phyloP scores from a whole-genome alignment of 2,329 filamentous ascomycete genomes.

The Arthrobotrys pseudoclavata region DNA sequence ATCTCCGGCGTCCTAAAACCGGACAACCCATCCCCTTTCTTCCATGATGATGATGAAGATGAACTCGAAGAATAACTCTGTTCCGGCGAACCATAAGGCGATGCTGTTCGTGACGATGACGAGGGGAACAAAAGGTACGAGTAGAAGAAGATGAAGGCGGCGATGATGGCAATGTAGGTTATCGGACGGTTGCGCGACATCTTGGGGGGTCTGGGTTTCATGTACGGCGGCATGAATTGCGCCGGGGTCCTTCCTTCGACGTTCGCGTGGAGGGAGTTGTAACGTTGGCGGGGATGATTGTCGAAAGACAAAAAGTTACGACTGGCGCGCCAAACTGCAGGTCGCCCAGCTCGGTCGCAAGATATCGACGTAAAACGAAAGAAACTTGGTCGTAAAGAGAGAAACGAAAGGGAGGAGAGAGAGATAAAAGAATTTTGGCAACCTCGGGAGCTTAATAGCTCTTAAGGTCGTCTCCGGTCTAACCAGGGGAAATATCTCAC shows the following conservation, averaged over 20 bases:
- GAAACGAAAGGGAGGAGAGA: neutral
- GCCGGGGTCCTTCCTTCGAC: too few relatives aligned
- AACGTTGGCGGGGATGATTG: too few relatives aligned
- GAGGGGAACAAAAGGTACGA: conserved; percentile 66
- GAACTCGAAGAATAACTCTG: conserved; percentile 66
- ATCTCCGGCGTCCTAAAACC: conserved; percentile 67
- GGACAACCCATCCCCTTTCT: conserved; percentile 41
- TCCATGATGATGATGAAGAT: conserved; percentile 26
- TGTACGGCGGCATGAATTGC: too few relatives aligned
- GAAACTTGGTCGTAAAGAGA: neutral
- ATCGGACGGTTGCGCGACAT: conserved; percentile 61
- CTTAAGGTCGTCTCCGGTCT: too few relatives aligned
- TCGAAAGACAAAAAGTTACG: too few relatives aligned
- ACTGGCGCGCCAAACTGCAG: too few relatives aligned
- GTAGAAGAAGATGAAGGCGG: conserved; percentile 61
- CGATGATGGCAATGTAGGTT: conserved; percentile 60
- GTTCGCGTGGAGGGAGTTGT: too few relatives aligned
- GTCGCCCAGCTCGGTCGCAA: neutral
- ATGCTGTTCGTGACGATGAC: conserved; percentile 72
- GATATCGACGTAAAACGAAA: too few relatives aligned
- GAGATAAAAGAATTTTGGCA: neutral
- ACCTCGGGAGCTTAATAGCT: neutral
- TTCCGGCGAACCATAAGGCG: conserved; percentile 71
- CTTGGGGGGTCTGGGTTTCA: too few relatives aligned
- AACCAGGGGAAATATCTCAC: too few relatives aligned